A percentile compares a stretch with the other conserved stretches of the same genome.
phyloP scores from a whole-genome alignment of 345 rosid genomes.

The Toxicodendron radicans region DNA sequence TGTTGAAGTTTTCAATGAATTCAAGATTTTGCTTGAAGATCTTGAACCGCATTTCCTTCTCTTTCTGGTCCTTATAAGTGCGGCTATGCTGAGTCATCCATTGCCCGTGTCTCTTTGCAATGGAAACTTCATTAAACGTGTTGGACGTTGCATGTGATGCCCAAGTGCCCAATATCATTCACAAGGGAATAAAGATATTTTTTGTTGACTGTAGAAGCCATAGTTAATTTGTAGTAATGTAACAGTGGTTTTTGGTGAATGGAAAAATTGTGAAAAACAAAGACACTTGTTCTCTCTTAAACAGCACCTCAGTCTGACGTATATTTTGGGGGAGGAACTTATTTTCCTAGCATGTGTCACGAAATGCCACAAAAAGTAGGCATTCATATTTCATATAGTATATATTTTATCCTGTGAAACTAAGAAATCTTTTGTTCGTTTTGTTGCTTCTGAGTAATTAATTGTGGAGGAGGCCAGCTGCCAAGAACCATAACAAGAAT shows the following conservation, averaged over 20 bases:
- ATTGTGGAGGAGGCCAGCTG: no score
- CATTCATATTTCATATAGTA: no score
- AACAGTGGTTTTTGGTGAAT: no score
- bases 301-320: background rate
- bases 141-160: constrained; percentile 18
- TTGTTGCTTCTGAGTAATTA: no score
- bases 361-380: background rate
- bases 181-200: background rate
- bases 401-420: no score
- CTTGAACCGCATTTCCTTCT: constrained; percentile 32
- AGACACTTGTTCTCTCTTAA: background rate
- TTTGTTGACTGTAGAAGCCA: background rate
- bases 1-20: constrained; percentile 39
- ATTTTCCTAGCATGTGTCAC: background rate
- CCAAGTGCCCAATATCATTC: constrained; percentile 22
- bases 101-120: constrained; percentile 36
- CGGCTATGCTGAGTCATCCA: constrained; percentile 42
- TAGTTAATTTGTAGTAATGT: background rate
- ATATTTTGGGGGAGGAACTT: background rate
- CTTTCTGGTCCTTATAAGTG: constrained; percentile 20
- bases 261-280: background rate
- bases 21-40: constrained; percentile 48
- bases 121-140: constrained; percentile 29
- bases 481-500: no score
- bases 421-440: no score